phyloP scores from a whole-genome alignment of 1,139 yeast genomes.

The Meyerozyma smithsonii region DNA sequence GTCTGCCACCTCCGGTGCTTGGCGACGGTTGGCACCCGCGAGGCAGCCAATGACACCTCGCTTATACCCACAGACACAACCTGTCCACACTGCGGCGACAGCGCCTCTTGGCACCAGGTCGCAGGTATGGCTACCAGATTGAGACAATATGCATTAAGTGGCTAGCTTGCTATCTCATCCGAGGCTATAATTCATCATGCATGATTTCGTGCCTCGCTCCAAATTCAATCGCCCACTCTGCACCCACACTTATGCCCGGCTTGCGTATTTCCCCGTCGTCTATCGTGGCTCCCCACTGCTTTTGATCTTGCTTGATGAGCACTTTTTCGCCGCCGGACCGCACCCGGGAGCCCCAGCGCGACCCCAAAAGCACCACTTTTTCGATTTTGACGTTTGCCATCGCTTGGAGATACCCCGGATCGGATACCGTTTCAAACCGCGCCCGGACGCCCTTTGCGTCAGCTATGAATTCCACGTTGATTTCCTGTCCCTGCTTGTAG shows the following conservation, averaged over 20 bases:
- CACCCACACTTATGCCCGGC: conserved; percentile 47
- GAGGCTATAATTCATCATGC: conserved; percentile 27
- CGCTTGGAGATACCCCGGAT: conserved; percentile 13
- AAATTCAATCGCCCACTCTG: conserved; percentile 43
- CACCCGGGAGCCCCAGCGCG: too few species aligned
- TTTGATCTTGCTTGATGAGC: conserved; percentile 29
- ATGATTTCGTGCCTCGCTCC: conserved; percentile 6
- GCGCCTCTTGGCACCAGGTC: conserved; percentile 6
- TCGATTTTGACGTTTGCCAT: conserved; percentile 44
- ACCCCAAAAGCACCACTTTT: conserved; percentile 53
- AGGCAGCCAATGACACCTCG: conserved; percentile 3
- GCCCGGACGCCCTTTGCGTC: conserved; percentile 9
- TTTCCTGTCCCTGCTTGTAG: conserved; percentile 47
- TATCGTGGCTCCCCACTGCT: conserved; percentile 26
- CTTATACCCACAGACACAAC: conserved; percentile 4
- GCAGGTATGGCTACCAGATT: conserved; percentile 9
- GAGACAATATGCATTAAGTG: conserved; percentile 9
- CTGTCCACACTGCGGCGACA: conserved; percentile 6
- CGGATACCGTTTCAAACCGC: conserved; percentile 18
- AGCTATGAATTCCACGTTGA: conserved; percentile 33
- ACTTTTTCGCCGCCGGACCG: conserved; percentile 16
- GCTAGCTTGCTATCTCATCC: not conserved
- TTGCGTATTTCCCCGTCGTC: conserved; percentile 38
- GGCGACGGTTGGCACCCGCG: conserved; percentile 13
- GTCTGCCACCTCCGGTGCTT: conserved; percentile 44